phyloP scores from a whole-genome alignment of 2,329 filamentous ascomycete genomes.

The Aspergillus fischeri region DNA sequence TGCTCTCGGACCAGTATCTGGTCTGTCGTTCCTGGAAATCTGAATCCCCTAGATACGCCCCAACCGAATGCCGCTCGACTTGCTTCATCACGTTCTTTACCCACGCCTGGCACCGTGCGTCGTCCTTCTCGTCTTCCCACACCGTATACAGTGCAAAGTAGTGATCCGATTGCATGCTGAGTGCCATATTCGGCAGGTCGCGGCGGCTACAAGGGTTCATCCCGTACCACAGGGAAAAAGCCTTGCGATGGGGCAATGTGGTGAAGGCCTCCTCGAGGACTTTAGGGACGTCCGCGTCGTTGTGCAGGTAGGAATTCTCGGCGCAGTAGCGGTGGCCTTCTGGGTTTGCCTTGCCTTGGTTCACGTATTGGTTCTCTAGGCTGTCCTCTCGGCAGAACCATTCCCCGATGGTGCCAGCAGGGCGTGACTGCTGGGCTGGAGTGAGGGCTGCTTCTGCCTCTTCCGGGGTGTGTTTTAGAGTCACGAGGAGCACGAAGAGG shows the following conservation, averaged over 20 bases:
- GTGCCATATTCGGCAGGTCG: conserved; percentile 48
- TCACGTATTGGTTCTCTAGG: conserved; percentile 7
- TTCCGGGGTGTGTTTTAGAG: neutral
- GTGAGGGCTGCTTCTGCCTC: neutral
- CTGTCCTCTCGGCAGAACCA: neutral
- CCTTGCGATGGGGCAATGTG: conserved; percentile 44
- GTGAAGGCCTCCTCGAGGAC: conserved; percentile 48
- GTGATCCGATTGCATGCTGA: conserved; percentile 54
- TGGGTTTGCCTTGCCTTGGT: conserved; percentile 46
- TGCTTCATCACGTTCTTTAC: conserved; percentile 38
- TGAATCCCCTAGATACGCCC: conserved; percentile 53
- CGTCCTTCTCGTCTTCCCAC: conserved; percentile 47
- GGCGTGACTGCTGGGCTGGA: neutral
- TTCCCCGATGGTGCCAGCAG: neutral
- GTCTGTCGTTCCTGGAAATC: conserved; percentile 49
- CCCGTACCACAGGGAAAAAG: conserved; percentile 48
- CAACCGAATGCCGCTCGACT: conserved; percentile 41
- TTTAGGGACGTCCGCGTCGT: conserved; percentile 38
- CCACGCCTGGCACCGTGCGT: conserved; percentile 44
- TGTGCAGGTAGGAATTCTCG: conserved; percentile 49
- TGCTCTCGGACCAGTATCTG: conserved; percentile 47
- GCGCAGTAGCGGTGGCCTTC: conserved; percentile 44
- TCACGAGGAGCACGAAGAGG: neutral
- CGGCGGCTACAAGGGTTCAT: conserved; percentile 49
- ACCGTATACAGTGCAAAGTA: conserved; percentile 54